Evolutionary conservation across 2,329 filamentous ascomycete genomes (phyloP).

Genomic region (Verticillium nubilum): DNA sequence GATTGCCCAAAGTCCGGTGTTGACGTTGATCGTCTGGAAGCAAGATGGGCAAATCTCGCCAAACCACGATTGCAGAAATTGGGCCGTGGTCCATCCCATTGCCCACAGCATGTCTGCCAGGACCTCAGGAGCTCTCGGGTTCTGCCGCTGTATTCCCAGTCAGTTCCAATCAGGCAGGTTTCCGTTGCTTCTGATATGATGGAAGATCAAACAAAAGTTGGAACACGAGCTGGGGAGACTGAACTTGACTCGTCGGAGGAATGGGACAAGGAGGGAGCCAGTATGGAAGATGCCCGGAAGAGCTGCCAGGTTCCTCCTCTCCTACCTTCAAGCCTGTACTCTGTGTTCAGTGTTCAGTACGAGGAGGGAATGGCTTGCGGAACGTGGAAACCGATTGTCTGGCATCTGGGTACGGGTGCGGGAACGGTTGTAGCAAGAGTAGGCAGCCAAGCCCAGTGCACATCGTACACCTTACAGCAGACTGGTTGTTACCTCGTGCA

Average conservation of each 20-base stretch:
- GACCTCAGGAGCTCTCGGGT: not conserved
- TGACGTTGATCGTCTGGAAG: conserved; percentile 8
- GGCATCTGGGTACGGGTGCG: not conserved
- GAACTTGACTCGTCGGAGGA: not conserved
- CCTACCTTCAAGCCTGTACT: no score
- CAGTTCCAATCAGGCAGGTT: not conserved
- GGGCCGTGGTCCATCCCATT: not conserved
- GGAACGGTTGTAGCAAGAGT: not conserved
- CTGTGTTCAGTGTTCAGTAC: no score
- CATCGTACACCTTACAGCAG: no score
- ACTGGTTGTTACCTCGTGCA: no score
- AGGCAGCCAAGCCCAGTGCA: not conserved
- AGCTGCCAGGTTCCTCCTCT: not conserved
- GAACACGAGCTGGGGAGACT: not conserved
- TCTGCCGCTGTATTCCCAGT: not conserved
- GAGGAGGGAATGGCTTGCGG: not conserved
- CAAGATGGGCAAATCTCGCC: conserved; percentile 21
- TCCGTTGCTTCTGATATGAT: not conserved
- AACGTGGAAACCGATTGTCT: not conserved
- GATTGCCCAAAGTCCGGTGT: not conserved
- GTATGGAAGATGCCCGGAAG: not conserved
- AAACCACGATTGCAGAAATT: conserved; percentile 19
- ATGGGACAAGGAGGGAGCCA: not conserved
- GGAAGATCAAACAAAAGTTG: not conserved
- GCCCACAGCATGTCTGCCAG: not conserved